These are phyloP conservation scores for Trametes cingulata DNA, from an alignment of 768 basidiomycete species.

Conservation along the genomic window DNA sequence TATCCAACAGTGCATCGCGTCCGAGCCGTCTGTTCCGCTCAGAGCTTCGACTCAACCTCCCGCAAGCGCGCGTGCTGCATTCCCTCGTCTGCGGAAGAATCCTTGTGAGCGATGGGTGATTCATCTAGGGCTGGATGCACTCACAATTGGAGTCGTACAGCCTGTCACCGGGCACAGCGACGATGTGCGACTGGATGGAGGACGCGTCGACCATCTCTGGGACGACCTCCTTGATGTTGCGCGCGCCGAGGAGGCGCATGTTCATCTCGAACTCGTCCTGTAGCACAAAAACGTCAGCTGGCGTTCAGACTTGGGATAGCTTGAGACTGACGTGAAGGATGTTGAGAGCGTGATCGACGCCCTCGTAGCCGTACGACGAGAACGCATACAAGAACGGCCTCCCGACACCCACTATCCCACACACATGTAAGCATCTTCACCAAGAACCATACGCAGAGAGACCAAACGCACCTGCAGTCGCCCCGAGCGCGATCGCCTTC, in stretches of 20 bases:
- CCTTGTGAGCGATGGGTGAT: neutral
- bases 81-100: conserved; percentile 38
- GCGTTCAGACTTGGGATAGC: neutral
- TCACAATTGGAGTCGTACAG: conserved; percentile 82
- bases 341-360: conserved; percentile 79
- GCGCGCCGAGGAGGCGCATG: conserved; percentile 87
- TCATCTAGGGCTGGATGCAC: conserved; percentile 32
- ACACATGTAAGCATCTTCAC: conserved; percentile 15
- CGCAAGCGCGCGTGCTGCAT: conserved; percentile 45
- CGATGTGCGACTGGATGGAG: conserved; percentile 64
- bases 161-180: conserved; percentile 68
- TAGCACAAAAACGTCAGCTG: neutral
- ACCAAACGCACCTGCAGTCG: conserved; percentile 66
- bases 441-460: conserved; percentile 33
- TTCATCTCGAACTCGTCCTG: conserved; percentile 99
- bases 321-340: conserved; percentile 63
- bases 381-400: conserved; percentile 88
- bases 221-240: conserved; percentile 72
- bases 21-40: neutral
- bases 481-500: conserved; percentile 86
- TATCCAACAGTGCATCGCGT: neutral
- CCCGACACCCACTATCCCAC: conserved; percentile 67
- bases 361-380: conserved; percentile 85
- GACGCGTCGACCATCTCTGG: conserved; percentile 90
- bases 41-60: conserved; percentile 42